These are phyloP conservation scores for Neurospora intermedia DNA, from an alignment of 495 filamentous ascomycete genomes.

Conservation along the genomic window DNA sequence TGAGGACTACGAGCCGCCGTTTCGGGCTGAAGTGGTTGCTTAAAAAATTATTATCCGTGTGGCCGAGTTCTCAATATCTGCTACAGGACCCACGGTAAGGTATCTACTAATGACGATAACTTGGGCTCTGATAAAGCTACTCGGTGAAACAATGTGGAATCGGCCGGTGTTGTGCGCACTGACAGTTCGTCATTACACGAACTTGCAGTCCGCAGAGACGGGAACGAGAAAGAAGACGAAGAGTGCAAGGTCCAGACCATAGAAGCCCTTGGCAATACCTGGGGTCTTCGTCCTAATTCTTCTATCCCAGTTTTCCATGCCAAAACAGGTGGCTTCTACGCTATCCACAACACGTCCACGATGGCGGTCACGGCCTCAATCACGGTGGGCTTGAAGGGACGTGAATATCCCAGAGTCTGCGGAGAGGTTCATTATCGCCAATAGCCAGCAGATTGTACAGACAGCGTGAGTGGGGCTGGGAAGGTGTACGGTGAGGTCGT, in stretches of 20 bases:
- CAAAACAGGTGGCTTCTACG: conserved; percentile 37
- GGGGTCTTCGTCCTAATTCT: conserved; percentile 38
- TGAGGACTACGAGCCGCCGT: neutral
- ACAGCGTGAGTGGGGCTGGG: too few species aligned
- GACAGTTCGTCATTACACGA: neutral
- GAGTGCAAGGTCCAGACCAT: conserved; percentile 36
- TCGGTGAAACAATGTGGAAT: neutral
- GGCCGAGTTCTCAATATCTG: conserved; percentile 42
- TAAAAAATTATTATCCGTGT: conserved; percentile 35
- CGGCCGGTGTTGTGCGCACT: neutral
- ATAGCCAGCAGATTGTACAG: too few species aligned
- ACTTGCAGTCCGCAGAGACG: neutral
- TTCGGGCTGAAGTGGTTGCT: conserved; percentile 35
- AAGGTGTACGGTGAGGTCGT: too few species aligned
- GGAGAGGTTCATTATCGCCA: too few species aligned
- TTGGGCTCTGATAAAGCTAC: neutral
- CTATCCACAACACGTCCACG: conserved; percentile 15
- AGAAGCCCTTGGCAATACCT: conserved; percentile 22
- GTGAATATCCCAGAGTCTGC: neutral
- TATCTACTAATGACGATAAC: neutral
- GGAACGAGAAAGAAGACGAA: conserved; percentile 14
- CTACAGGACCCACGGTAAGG: conserved; percentile 20
- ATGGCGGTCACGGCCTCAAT: conserved; percentile 12
- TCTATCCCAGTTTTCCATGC: conserved; percentile 44
- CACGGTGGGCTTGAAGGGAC: neutral